These are phyloP conservation scores for Tolypocladium ovalisporum DNA, from an alignment of 2,329 filamentous ascomycete genomes.

Conservation along the genomic window DNA sequence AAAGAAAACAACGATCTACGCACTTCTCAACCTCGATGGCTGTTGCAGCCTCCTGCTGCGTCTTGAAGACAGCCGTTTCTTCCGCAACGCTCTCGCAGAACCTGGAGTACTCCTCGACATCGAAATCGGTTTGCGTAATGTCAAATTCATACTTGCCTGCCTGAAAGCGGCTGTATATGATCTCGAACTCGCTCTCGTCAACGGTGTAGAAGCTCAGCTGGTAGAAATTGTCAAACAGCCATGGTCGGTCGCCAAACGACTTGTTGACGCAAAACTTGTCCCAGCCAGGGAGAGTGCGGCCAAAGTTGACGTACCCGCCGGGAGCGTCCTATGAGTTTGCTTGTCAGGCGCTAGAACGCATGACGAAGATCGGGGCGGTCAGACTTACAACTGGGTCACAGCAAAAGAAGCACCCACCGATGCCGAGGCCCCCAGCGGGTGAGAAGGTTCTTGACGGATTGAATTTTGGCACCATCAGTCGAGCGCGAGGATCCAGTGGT, in stretches of 20 bases:
- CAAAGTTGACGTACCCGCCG: constrained; percentile 23
- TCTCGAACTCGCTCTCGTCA: constrained; percentile 16
- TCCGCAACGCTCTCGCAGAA: too few relatives aligned
- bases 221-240: constrained; percentile 24
- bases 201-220: constrained; percentile 19
- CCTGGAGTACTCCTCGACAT: constrained; percentile 13
- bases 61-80: too few relatives aligned
- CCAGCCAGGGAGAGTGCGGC: constrained; percentile 18
- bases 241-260: constrained; percentile 11
- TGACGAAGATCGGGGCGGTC: background rate
- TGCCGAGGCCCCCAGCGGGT: background rate
- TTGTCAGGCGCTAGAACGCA: background rate
- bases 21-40: too few relatives aligned
- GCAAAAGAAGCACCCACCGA: constrained; percentile 1
- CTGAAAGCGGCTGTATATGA: constrained; percentile 12
- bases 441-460: constrained; percentile 9
- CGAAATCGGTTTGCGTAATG: constrained; percentile 9
- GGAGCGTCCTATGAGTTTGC: constrained; percentile 7
- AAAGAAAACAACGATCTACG: too few relatives aligned
- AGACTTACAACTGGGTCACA: constrained; percentile 1
- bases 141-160: constrained; percentile 17
- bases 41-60: too few relatives aligned
- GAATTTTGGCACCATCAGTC: constrained; percentile 14
- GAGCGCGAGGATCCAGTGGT: constrained; percentile 7
- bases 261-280: constrained; percentile 12